phyloP scores from a whole-genome alignment of 306 rosid species.

The Gleditsia sinensis region DNA sequence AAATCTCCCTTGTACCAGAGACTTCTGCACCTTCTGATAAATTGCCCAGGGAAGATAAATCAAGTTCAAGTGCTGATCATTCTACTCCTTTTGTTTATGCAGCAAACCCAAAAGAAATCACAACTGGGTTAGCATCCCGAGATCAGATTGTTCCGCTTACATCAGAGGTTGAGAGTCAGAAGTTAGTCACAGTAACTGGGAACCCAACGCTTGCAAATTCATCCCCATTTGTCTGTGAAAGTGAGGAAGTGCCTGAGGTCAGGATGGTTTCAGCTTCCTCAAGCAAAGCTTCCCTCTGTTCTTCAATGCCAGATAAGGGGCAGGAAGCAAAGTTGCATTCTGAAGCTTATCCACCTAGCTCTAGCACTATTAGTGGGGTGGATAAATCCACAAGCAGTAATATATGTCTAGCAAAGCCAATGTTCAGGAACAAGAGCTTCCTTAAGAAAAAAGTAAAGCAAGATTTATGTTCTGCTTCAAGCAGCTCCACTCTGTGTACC shows the following conservation, averaged over 20 bases:
- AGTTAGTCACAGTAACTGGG: slow-evolving; percentile 31
- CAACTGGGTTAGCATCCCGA: slow-evolving; percentile 44
- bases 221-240: slow-evolving; percentile 35
- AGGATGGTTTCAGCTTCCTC: slow-evolving; percentile 46
- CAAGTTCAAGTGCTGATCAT: slow-evolving; percentile 43
- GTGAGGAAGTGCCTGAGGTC: slow-evolving; percentile 40
- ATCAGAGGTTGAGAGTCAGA: slow-evolving; percentile 45
- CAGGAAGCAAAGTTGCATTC: slow-evolving; percentile 40
- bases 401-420: slow-evolving; percentile 61
- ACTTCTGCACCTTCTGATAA: slow-evolving; percentile 48
- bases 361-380: slow-evolving; percentile 45
- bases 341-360: slow-evolving; percentile 55
- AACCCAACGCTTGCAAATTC: slow-evolving; percentile 41
- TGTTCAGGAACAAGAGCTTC: slow-evolving; percentile 63
- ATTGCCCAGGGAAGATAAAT: slow-evolving; percentile 37
- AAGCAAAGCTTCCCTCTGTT: slow-evolving; percentile 41
- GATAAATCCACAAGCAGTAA: slow-evolving; percentile 60
- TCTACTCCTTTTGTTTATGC: slow-evolving; percentile 38
- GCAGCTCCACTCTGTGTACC: slow-evolving; percentile 41
- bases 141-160: slow-evolving; percentile 55
- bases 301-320: slow-evolving; percentile 45
- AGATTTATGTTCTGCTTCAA: slow-evolving; percentile 51
- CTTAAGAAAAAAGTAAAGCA: slow-evolving; percentile 69
- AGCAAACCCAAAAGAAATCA: slow-evolving; percentile 32
- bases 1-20: slow-evolving; percentile 83